These are phyloP conservation scores for Beta macrorhiza DNA, from an alignment of 179 eudicot genomes.

Conservation along the genomic window DNA sequence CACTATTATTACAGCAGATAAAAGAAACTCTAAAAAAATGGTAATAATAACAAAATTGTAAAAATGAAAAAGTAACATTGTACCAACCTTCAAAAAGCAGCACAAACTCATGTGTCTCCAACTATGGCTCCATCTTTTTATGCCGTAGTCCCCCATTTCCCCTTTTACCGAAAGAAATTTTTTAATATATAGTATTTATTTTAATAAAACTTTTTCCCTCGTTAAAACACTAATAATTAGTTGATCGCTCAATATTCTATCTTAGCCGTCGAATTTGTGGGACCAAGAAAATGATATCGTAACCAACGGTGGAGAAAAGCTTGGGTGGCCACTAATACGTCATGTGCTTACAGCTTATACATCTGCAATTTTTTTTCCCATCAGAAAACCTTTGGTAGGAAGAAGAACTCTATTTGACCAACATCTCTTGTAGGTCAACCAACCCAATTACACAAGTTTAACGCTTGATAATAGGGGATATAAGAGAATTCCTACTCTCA, in stretches of 20 bases:
- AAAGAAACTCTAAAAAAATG: neutral
- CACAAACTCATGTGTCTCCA: conserved; percentile 71
- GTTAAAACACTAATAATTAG: neutral
- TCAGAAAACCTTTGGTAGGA: too few relatives aligned
- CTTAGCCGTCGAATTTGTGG: conserved; percentile 16
- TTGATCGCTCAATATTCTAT: conserved; percentile 14
- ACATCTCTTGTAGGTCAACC: too few relatives aligned
- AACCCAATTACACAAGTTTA: too few relatives aligned
- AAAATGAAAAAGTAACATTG: conserved; percentile 22
- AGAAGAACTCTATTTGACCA: too few relatives aligned
- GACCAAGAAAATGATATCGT: neutral
- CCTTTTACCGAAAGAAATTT: neutral
- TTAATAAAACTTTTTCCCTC: neutral
- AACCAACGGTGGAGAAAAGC: conserved; percentile 18
- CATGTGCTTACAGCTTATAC: conserved; percentile 5
- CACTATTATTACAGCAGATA: conserved; percentile 15
- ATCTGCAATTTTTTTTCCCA: too few relatives aligned
- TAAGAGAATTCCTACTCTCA: too few relatives aligned
- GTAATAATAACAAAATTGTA: neutral
- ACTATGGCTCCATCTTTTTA: conserved; percentile 71
- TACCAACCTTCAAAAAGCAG: conserved; percentile 37
- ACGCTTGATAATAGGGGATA: too few relatives aligned
- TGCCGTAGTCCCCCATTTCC: conserved; percentile 32
- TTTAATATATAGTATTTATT: neutral
- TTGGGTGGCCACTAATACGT: conserved; percentile 5